Conservation (phyloP, 169 alveolate genomes). For the Eimeria praecox region DNA sequence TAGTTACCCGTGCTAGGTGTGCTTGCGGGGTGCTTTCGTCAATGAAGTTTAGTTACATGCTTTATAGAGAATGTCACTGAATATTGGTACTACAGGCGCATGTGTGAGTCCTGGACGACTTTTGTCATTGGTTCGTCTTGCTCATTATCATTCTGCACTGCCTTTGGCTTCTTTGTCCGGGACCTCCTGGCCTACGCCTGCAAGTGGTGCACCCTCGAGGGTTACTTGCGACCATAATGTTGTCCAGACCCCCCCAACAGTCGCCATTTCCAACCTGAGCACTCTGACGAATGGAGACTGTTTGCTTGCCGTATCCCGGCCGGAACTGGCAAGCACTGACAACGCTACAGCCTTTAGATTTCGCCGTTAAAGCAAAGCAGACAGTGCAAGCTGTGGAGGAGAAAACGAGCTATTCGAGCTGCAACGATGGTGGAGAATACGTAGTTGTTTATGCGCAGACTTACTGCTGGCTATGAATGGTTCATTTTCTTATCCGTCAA, state of each 20-base stretch:
- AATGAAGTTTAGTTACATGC: background rate
- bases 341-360: background rate
- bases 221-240: background rate
- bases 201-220: background rate
- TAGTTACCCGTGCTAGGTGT: background rate
- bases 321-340: background rate
- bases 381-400: background rate
- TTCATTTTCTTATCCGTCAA: no score
- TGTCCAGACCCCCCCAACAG: background rate
- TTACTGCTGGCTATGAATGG: no score
- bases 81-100: background rate
- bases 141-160: background rate
- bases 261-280: background rate
- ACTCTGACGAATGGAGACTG: background rate
- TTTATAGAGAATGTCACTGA: background rate
- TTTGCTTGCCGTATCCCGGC: background rate
- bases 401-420: background rate
- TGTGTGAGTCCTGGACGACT: no score
- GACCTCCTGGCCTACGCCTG: background rate
- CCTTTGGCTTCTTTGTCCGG: background rate
- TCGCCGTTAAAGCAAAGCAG: background rate
- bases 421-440: background rate
- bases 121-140: background rate
- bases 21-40: background rate
- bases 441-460: no score